Percentiles rank a stretch among this genome's conserved stretches.
Conservation (phyloP, 1,139 yeast species). For the Waltiozyma sp. region DNA sequence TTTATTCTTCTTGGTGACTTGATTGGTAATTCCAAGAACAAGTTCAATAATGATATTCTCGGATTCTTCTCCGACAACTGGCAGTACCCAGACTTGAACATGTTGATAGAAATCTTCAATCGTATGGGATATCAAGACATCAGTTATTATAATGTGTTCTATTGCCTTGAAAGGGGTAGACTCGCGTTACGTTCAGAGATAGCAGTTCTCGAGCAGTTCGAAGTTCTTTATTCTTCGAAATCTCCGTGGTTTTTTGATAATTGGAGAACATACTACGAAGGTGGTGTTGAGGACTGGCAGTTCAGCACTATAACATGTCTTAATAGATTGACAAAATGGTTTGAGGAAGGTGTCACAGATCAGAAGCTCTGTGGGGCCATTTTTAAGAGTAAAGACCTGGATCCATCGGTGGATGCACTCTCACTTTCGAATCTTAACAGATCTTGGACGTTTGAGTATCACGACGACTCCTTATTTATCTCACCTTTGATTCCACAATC, state of each 20-base stretch:
- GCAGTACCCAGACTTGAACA: conserved; percentile 29
- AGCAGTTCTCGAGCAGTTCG: neutral
- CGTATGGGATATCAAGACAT: conserved; percentile 2
- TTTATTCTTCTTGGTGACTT: conserved; percentile 32
- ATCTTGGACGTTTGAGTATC: neutral
- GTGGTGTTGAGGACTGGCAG: conserved; percentile 39
- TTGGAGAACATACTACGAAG: conserved; percentile 36
- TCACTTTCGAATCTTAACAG: neutral
- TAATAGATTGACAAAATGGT: conserved; percentile 29
- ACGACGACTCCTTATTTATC: neutral
- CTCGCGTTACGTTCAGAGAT: neutral
- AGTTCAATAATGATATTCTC: conserved; percentile 2
- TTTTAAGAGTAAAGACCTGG: neutral
- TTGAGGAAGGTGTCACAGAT: conserved; percentile 18
- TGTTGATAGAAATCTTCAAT: conserved; percentile 26
- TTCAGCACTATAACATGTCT: conserved; percentile 29
- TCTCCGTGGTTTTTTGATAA: conserved; percentile 34
- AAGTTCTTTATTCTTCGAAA: conserved; percentile 19
- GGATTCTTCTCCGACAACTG: conserved; percentile 20
- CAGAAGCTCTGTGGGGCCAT: conserved; percentile 28
- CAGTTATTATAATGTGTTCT: conserved; percentile 6
- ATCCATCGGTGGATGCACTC: neutral
- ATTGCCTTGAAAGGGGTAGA: neutral
- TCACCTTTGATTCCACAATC: conserved; percentile 22
- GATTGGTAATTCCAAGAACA: neutral